Conservation (phyloP, 2,329 filamentous ascomycete genomes). For the Tothia fuscella region DNA sequence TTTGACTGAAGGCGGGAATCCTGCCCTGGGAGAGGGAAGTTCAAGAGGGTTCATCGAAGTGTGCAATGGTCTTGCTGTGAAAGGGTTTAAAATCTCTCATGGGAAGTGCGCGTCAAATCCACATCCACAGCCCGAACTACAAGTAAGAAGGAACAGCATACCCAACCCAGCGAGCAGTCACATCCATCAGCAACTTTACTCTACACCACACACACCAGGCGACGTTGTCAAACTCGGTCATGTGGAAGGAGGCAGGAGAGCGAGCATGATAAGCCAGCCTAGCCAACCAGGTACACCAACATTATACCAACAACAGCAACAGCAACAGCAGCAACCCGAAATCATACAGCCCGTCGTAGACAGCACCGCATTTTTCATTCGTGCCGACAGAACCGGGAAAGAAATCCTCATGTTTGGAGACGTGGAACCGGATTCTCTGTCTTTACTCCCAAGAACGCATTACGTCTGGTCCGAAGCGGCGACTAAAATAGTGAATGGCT, state of each 20-base stretch:
- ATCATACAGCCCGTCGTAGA: conserved; percentile 51
- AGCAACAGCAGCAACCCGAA: too few relatives aligned
- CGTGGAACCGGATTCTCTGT: conserved; percentile 82
- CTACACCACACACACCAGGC: not conserved
- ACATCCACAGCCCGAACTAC: not conserved
- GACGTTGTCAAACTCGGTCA: not conserved
- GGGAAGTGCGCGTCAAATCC: conserved; percentile 66
- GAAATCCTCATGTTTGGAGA: conserved; percentile 94
- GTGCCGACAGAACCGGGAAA: conserved; percentile 40
- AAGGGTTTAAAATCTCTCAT: conserved; percentile 78
- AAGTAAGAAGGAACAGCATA: not conserved
- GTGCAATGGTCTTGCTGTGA: conserved; percentile 78
- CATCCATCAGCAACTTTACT: not conserved
- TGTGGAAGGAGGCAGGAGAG: not conserved
- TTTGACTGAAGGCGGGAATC: conserved; percentile 77
- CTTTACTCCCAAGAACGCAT: conserved; percentile 67
- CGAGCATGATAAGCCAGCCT: conserved; percentile 9
- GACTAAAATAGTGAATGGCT: conserved; percentile 63
- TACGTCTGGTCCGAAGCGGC: conserved; percentile 81
- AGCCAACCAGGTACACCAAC: conserved; percentile 13
- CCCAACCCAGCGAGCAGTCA: not conserved
- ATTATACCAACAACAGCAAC: not conserved
- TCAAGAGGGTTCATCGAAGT: conserved; percentile 77
- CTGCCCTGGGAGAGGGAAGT: conserved; percentile 68
- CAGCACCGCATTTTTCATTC: conserved; percentile 88